Percentiles rank a stretch among this genome's conserved stretches.
Evolutionary conservation across 2,329 filamentous ascomycete species (phyloP).

Genomic region (Phialophora expanda): DNA sequence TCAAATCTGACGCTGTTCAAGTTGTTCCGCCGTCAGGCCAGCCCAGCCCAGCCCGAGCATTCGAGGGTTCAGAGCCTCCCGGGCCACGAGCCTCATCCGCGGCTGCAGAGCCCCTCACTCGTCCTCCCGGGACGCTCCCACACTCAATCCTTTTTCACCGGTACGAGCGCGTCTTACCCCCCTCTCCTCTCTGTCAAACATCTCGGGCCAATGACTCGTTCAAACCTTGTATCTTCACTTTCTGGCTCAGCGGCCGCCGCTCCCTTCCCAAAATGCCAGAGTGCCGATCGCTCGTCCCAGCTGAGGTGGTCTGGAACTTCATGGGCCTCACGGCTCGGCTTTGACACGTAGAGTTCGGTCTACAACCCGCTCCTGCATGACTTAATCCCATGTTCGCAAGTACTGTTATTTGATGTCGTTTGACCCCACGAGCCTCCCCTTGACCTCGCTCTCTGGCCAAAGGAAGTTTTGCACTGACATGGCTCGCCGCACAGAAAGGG

Average conservation of each 20-base stretch:
- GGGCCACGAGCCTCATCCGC: slow-evolving; percentile 5
- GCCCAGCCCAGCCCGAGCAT: background rate
- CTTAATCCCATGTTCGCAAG: background rate
- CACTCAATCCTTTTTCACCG: background rate
- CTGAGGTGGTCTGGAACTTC: slow-evolving; percentile 15
- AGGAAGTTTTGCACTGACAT: slow-evolving; percentile 2
- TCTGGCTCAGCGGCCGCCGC: background rate
- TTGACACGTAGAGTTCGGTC: background rate
- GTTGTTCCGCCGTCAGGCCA: background rate
- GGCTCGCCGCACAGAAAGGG: background rate
- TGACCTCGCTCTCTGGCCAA: background rate
- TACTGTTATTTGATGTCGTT: slow-evolving; percentile 1
- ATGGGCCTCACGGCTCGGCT: background rate
- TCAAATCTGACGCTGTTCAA: background rate
- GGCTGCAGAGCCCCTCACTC: slow-evolving; percentile 10
- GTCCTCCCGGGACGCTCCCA: background rate
- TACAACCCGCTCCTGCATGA: slow-evolving; percentile 7
- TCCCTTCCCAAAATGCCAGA: slow-evolving; percentile 1
- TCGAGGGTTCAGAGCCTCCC: background rate
- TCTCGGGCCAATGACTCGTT: background rate
- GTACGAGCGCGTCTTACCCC: slow-evolving; percentile 15
- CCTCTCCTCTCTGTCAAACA: slow-evolving; percentile 1
- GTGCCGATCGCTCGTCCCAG: background rate
- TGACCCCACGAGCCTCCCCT: background rate
- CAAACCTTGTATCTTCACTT: slow-evolving; percentile 7